Evolutionary conservation across 805 yeast genomes (phyloP), one percentile per base, ranked within the genome.

Genomic region (Saturnispora hagleri): DNA sequence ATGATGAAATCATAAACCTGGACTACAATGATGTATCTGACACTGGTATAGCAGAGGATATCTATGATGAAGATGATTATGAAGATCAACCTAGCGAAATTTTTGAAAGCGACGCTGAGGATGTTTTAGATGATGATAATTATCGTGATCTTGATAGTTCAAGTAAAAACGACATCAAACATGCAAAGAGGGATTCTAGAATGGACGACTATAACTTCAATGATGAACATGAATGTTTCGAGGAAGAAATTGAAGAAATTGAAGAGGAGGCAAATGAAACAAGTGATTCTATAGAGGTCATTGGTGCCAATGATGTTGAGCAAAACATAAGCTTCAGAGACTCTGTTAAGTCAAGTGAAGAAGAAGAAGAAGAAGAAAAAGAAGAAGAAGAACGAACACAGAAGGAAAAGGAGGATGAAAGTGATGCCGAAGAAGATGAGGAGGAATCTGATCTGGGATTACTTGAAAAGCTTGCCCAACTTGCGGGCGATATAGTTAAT

Each of bases 91-190:
- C 27, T 2, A 45, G 24, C 7, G 50, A 35, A 26, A 18, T 46
- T 31, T 50, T 5, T 6, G 50, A 48, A 18, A 50, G 41, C 20
- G 44, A 50, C 20, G 13, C 31, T 13, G 55, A 52, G 9, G 59
- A 58, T 12, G 48, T 55, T 18, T 53, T 51, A 35, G 56, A 55
- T 10, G 42, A 56, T 43, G 64, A 52, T 17, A 53, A 40, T 22
- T 54, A 51, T 6, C 48, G 38, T 27, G 53, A 52, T 20, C 48
- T 48, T 33, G 52, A 43, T 5, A 47, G 46, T 33, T 47, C 9
- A 2, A 55, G 47, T n/a, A 36, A 34, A 35, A 31, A 46, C 5
- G 55, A 49, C 18, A 44, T 47, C 20, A 43, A 44, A 17, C 44
- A 49, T 35, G 47, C 51, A 3, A 17, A 49, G 28, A 34, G 48